Evolutionary conservation across 768 basidiomycete species (phyloP).

Genomic region (Pleurotus salmoneostramineus): DNA sequence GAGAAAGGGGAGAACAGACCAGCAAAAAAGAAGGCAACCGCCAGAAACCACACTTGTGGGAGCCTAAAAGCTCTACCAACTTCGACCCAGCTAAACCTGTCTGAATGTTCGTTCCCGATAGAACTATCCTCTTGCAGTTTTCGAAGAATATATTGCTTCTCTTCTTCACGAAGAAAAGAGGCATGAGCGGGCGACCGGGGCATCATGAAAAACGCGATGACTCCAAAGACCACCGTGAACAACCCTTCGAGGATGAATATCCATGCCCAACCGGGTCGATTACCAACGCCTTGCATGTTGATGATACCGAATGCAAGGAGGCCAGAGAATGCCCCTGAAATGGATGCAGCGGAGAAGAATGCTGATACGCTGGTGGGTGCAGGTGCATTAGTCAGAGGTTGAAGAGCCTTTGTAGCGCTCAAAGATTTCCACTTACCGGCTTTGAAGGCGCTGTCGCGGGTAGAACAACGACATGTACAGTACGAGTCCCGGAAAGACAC

Average conservation of each 20-base stretch:
- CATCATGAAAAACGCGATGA: conserved; percentile 44
- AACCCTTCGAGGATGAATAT: conserved; percentile 66
- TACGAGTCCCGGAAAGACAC: conserved; percentile 54
- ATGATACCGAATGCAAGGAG: conserved; percentile 65
- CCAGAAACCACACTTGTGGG: conserved; percentile 53
- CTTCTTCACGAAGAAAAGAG: conserved; percentile 45
- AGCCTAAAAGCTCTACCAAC: conserved; percentile 42
- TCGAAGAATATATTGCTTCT: conserved; percentile 42
- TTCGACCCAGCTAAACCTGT: conserved; percentile 56
- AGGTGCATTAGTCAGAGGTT: background rate
- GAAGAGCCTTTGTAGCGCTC: background rate
- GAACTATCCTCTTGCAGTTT: conserved; percentile 40
- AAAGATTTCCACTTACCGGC: conserved; percentile 22
- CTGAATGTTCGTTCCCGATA: conserved; percentile 15
- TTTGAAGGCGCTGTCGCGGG: conserved; percentile 44
- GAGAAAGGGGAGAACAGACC: conserved; percentile 25
- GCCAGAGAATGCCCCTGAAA: conserved; percentile 68
- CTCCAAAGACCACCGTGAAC: conserved; percentile 58
- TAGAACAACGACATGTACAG: conserved; percentile 57
- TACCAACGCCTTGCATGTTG: conserved; percentile 60
- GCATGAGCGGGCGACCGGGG: conserved; percentile 40
- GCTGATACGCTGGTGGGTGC: conserved; percentile 26
- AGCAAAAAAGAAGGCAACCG: conserved; percentile 47
- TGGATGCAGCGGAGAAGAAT: conserved; percentile 50
- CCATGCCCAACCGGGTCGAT: conserved; percentile 66